These are phyloP conservation scores for Dothistroma septosporum DNA, from an alignment of 2,329 filamentous ascomycete species.

Conservation along the genomic window DNA sequence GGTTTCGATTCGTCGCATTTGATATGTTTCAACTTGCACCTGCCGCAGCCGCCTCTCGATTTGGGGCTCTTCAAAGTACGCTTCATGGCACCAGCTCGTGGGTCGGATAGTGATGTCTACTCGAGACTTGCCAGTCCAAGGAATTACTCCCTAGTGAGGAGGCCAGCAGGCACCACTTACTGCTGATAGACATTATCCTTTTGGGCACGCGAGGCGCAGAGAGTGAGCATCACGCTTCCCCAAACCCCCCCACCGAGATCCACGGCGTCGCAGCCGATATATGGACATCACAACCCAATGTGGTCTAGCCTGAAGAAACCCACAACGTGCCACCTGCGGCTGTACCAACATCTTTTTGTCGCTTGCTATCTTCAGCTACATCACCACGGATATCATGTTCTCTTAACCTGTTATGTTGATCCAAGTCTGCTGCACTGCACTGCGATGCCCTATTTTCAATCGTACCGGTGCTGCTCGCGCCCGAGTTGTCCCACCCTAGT, in stretches of 20 bases:
- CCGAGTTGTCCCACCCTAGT: too few relatives aligned
- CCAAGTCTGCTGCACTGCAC: too few relatives aligned
- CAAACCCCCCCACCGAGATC: not conserved
- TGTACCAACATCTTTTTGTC: not conserved
- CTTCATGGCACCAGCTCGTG: slow-evolving; percentile 1
- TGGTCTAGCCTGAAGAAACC: not conserved
- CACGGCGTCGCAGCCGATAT: not conserved
- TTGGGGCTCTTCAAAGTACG: slow-evolving; percentile 25
- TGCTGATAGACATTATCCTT: not conserved
- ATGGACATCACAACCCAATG: not conserved
- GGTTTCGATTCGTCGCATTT: slow-evolving; percentile 46
- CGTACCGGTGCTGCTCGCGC: too few relatives aligned
- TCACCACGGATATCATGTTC: not conserved
- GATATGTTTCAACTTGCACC: slow-evolving; percentile 30
- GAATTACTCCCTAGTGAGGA: not conserved
- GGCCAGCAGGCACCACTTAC: not conserved
- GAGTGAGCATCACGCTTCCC: not conserved
- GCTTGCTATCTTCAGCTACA: not conserved
- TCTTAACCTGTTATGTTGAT: too few relatives aligned
- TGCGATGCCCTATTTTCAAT: too few relatives aligned
- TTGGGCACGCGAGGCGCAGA: not conserved
- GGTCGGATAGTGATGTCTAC: not conserved
- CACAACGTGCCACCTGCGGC: not conserved
- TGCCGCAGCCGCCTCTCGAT: slow-evolving; percentile 29
- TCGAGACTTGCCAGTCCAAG: not conserved